Conservation (phyloP, 2,329 filamentous ascomycete species). For the Pseudogymnoascus sp. region DNA sequence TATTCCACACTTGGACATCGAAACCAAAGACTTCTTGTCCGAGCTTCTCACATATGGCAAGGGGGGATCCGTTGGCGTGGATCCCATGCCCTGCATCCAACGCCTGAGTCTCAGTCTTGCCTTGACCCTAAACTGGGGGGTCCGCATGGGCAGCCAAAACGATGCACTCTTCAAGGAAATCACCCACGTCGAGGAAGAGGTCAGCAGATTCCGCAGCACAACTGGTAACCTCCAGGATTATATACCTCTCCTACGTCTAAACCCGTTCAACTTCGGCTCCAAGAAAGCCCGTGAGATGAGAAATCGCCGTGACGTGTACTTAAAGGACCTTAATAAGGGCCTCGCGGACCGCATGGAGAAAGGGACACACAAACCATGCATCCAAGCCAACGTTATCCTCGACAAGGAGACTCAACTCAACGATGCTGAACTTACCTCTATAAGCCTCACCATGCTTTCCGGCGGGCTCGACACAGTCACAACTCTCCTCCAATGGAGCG, state of each 20-base stretch:
- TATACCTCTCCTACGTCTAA: constrained; percentile 50
- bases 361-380: constrained; percentile 55
- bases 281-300: constrained; percentile 53
- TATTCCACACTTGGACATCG: constrained; percentile 53
- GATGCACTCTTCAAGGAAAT: constrained; percentile 55
- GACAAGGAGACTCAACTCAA: constrained; percentile 57
- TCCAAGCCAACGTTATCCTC: constrained; percentile 58
- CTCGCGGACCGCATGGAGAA: constrained; percentile 54
- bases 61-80: constrained; percentile 45
- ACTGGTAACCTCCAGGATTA: constrained; percentile 57
- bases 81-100: constrained; percentile 63
- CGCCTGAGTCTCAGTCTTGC: constrained; percentile 55
- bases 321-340: constrained; percentile 48
- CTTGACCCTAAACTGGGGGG: constrained; percentile 60
- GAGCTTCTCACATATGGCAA: constrained; percentile 53
- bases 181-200: constrained; percentile 54
- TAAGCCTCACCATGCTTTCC: constrained; percentile 61
- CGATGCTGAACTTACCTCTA: constrained; percentile 55
- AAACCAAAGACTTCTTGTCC: constrained; percentile 54
- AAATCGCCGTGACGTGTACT: constrained; percentile 51
- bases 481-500: constrained; percentile 57
- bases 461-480: constrained; percentile 61
- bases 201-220: constrained; percentile 51
- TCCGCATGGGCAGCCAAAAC: constrained; percentile 51
- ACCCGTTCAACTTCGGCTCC: constrained; percentile 53